Conservation (phyloP, 208 protist genomes). For the Leishmania arabica region DNA sequence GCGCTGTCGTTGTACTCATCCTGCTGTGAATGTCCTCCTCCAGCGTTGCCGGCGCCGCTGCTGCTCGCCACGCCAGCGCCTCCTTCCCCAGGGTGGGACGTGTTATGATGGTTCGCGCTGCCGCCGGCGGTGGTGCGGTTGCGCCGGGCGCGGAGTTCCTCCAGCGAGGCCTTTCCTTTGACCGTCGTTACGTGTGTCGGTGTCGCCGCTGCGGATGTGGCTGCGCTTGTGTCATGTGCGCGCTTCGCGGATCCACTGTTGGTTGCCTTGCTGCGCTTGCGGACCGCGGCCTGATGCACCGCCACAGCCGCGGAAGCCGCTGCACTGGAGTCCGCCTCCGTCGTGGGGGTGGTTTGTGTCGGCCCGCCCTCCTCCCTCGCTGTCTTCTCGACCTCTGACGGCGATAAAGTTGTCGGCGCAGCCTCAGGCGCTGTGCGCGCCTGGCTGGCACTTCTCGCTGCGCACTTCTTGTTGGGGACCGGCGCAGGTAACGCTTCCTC, state of each 20-base stretch:
- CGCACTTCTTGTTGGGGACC: background rate
- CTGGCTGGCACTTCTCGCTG: background rate
- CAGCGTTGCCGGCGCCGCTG: background rate
- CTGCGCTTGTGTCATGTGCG: slow-evolving; percentile 16
- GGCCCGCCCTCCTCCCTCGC: background rate
- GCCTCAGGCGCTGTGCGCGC: background rate
- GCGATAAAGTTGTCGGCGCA: background rate
- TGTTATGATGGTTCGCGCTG: slow-evolving; percentile 1
- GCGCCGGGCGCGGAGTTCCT: slow-evolving; percentile 49
- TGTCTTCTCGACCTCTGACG: background rate
- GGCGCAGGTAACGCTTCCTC: background rate
- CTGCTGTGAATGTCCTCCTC: background rate
- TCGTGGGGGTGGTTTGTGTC: background rate
- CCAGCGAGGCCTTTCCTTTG: slow-evolving; percentile 35
- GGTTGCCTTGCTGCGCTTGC: slow-evolving; percentile 31
- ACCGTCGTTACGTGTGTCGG: slow-evolving; percentile 40
- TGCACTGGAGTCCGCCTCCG: background rate
- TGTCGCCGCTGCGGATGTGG: slow-evolving; percentile 16
- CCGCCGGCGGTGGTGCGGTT: slow-evolving; percentile 29
- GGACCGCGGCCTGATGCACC: slow-evolving; percentile 28
- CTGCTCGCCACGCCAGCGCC: background rate
- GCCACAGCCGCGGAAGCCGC: background rate
- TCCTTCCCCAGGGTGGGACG: background rate
- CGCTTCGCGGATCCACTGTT: slow-evolving; percentile 22
- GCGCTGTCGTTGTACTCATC: slow-evolving; percentile 37